Conservation (phyloP, 306 rosid species). For the Sophora flavescens region DNA sequence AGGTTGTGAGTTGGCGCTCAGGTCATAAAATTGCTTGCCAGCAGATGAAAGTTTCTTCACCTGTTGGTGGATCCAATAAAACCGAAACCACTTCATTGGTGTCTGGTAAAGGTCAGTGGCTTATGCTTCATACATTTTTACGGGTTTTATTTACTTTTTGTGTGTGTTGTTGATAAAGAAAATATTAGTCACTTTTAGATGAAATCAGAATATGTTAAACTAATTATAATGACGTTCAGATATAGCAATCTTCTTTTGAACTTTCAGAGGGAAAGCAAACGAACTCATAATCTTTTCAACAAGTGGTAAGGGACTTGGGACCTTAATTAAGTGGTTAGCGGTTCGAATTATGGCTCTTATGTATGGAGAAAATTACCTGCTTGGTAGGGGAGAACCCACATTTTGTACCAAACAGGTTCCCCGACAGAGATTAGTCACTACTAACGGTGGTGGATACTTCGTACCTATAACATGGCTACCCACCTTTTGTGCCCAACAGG, state of each 20-base stretch:
- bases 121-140: conserved; percentile 25
- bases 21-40: conserved; percentile 70
- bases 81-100: neutral
- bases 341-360: too few species aligned
- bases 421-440: too few species aligned
- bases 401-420: too few species aligned
- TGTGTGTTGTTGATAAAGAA: conserved; percentile 17
- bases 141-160: neutral
- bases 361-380: too few species aligned
- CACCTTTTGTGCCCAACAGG: too few species aligned
- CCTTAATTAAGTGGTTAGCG: too few species aligned
- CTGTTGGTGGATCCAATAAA: conserved; percentile 35
- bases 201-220: neutral
- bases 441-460: too few species aligned
- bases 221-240: neutral
- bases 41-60: conserved; percentile 50
- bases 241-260: neutral
- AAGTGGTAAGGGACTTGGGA: too few species aligned
- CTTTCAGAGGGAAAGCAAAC: conserved; percentile 30
- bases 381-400: too few species aligned
- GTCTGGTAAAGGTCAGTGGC: conserved; percentile 54
- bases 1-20: conserved; percentile 63
- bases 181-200: conserved; percentile 15
- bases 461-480: too few species aligned
- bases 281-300: too few species aligned